Base-by-base conservation (phyloP, 169 alveolate species). In the Plasmodium coatneyi region DNA sequence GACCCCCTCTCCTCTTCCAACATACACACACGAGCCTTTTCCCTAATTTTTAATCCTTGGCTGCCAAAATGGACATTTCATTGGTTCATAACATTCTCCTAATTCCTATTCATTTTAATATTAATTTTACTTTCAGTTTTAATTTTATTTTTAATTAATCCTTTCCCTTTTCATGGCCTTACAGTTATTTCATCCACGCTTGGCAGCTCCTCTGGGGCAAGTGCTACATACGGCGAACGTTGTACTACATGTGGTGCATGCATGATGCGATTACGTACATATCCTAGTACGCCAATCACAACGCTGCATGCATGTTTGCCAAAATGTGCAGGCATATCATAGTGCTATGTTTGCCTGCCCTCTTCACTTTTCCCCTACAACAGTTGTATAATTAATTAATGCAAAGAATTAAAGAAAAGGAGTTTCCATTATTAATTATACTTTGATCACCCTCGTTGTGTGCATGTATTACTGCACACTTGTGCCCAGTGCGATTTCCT, bases 31-130 rank as follows among this genome's bases (percentile, higher is more conserved):
- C 60, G 60, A 49, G 9, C 6, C 1, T 49, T 74, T 30, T 32
- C 19, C 36, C 46, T 66, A 66, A 82, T 70, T 70, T 70, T 66
- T 82, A 82, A 82, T 70, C 46, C 66, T 32, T 82, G 80, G 70
- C 32, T 82, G 72, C 28, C 14, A 9, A 70, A 66, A 22, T 34
- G 30, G 41, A 66, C 49, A 14, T 14, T 60, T 60, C 25, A 66
- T 39, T 32, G 22, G 9, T 60, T 60, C 25, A 81, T 10, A 52
- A 32, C 36, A 4, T 25, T 66, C 16, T 66, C 30, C 5, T 56
- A 0, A 16, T 80, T 52, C 30, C 19, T 80, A 82, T 66, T 83
- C 1, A 1, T 34, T 41, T 83, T 7, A 43, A 1, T 43, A 7
- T 43, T 43, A 7, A 3, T 43, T 43, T 43, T 3, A 10, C 1